Evolutionary conservation across 164 flowering plant species (phyloP).

Genomic region (Platanus orientalis): DNA sequence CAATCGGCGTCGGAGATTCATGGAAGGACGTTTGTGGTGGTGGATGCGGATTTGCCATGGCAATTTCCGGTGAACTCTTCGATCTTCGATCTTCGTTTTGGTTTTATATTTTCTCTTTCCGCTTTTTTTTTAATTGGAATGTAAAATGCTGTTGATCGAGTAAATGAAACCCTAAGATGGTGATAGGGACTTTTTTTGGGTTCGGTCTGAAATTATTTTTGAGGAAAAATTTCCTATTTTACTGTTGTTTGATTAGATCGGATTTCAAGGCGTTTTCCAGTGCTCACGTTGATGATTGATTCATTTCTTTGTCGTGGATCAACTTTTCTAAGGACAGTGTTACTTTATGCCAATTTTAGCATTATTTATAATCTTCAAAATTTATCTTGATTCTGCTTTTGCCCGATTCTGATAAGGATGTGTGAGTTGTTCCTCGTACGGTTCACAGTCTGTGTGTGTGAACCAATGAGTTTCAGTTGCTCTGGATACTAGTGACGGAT

Average conservation of each 20-base stretch:
- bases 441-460: too few relatives aligned
- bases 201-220: background rate
- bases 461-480: background rate
- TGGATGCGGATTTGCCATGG: slow-evolving; percentile 96
- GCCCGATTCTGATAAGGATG: too few relatives aligned
- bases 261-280: background rate
- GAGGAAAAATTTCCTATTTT: background rate
- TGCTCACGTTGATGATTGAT: background rate
- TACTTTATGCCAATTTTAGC: too few relatives aligned
- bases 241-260: background rate
- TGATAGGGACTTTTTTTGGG: background rate
- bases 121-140: background rate
- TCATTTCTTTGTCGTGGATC: background rate
- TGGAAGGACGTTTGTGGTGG: slow-evolving; percentile 96
- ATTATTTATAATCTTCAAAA: too few relatives aligned
- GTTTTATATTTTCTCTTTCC: background rate
- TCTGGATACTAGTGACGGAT: background rate
- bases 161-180: background rate
- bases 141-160: slow-evolving; percentile 3
- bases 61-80: slow-evolving; percentile 59
- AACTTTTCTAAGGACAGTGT: too few relatives aligned
- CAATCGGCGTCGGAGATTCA: slow-evolving; percentile 21
- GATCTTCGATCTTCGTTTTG: background rate
- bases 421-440: background rate
- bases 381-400: too few relatives aligned